These are phyloP conservation scores for Oryza brachyantha DNA, from an alignment of 176 grass and related monocot species.

Conservation along the genomic window DNA sequence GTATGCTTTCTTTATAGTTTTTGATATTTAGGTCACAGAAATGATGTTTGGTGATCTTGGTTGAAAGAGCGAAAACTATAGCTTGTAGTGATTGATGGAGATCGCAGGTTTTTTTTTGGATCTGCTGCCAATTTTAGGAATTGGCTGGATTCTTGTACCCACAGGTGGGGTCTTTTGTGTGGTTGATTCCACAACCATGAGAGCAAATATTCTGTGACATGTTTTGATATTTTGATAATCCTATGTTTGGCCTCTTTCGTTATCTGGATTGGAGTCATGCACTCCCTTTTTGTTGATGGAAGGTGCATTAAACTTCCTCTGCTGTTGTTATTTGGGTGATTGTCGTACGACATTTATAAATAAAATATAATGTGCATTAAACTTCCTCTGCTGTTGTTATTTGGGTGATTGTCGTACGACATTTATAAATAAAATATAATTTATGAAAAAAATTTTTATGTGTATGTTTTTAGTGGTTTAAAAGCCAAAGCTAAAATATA, in stretches of 20 bases:
- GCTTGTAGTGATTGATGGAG: slow-evolving; percentile 25
- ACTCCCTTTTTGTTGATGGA: too few relatives aligned
- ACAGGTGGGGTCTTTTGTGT: background rate
- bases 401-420: too few relatives aligned
- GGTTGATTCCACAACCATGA: background rate
- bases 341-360: too few relatives aligned
- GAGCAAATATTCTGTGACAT: background rate
- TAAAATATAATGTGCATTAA: too few relatives aligned
- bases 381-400: too few relatives aligned
- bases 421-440: too few relatives aligned
- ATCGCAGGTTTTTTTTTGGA: background rate
- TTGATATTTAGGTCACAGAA: slow-evolving; percentile 31
- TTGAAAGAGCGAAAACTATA: slow-evolving; percentile 5
- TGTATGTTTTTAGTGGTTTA: too few relatives aligned
- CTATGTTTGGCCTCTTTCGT: background rate
- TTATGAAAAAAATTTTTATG: too few relatives aligned
- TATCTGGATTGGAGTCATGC: background rate
- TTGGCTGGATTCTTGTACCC: background rate
- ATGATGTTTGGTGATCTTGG: slow-evolving; percentile 27
- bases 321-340: too few relatives aligned
- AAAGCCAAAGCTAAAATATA: too few relatives aligned
- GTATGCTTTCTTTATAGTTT: slow-evolving; percentile 29
- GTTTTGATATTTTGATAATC: background rate
- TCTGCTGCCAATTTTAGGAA: background rate
- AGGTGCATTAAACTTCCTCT: too few relatives aligned